Evolutionary conservation across 371 early-diverging fungal genomes (phyloP), one percentile per base, ranked within the genome.

Genomic region (Mucor lusitanicus): DNA sequence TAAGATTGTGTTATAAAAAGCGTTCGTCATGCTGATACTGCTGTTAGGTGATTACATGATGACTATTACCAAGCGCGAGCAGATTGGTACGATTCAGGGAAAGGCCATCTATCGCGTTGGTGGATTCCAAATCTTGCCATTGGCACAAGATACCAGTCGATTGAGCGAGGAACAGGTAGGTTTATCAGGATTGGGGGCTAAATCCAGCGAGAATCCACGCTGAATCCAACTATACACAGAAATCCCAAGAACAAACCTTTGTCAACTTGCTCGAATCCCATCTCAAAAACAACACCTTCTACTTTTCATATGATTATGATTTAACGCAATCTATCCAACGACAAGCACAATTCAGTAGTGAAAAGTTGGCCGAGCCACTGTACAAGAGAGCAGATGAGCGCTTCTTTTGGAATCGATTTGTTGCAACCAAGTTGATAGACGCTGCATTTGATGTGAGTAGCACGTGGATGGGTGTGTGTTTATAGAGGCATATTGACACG

Each of bases 321-420:
- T 64, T 98, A 64, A 97, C 98, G 3, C 88, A 90, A 65, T 86
- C 89, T 13, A 63, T 94, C 9, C 96, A 98, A 75, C 83, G 91
- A 64, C 94, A 91, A 71, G 74, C 80, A 12, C 76, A 83, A 17
- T 68, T 77, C 32, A 68, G 50, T 15, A 44, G 59, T 8, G 73
- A 63, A 7, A 40, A 62, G 5, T 25, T 60, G 35, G 50, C 46
- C 4, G 73, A 76, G 55, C 74, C 80, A 42, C 59, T 83, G 17
- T 83, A 78, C 74, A 77, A 84, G 63, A 73, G 82, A 56, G 88
- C 93, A 7, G 94, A 96, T 74, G 91, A 91, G 19, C 85, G 95
- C 44, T 98, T 96, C 76, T 96, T 93, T 73, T 98, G 93, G 95
- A 98, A 97, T 76, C 78, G 81, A 60, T 86, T 85, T 63, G 75